Percentiles rank a stretch among this genome's conserved stretches.
Conservation (phyloP, 192 early-diverging fungal species). For the Cladochytrium replicatum region DNA sequence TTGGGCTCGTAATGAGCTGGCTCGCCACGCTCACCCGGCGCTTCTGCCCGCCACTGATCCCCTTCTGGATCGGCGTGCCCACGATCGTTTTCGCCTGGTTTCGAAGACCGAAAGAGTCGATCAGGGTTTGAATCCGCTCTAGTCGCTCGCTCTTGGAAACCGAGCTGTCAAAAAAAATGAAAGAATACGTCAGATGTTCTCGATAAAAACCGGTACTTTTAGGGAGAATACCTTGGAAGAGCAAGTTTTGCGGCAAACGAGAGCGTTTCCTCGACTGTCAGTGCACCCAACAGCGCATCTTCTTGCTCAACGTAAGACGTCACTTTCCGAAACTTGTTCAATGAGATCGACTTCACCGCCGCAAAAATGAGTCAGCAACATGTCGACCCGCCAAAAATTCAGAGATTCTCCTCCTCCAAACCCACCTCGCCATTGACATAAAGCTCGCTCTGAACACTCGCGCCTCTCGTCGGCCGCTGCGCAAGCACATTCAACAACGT, state of each 20-base stretch:
- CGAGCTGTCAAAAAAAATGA: too few relatives aligned
- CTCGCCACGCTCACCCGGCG: conserved; percentile 78
- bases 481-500: conserved; percentile 86
- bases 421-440: conserved; percentile 68
- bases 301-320: conserved; percentile 92
- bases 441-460: conserved; percentile 61
- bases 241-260: conserved; percentile 59
- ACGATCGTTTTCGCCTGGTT: conserved; percentile 43
- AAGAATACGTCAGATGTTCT: too few relatives aligned
- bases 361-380: not conserved
- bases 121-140: conserved; percentile 40
- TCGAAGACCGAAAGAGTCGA: conserved; percentile 47
- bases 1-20: conserved; percentile 64
- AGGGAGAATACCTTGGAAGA: conserved; percentile 35
- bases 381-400: conserved; percentile 28
- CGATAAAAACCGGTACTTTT: conserved; percentile 45
- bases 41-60: conserved; percentile 81
- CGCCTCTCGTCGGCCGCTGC: conserved; percentile 55
- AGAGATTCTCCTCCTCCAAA: conserved; percentile 44
- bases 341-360: conserved; percentile 4
- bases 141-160: conserved; percentile 47
- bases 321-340: conserved; percentile 10
- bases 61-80: conserved; percentile 54
- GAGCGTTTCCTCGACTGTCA: conserved; percentile 63
- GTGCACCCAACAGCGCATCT: conserved; percentile 63